Evolutionary conservation across 306 rosid genomes (phyloP).

Genomic region (Lagenaria siceraria): DNA sequence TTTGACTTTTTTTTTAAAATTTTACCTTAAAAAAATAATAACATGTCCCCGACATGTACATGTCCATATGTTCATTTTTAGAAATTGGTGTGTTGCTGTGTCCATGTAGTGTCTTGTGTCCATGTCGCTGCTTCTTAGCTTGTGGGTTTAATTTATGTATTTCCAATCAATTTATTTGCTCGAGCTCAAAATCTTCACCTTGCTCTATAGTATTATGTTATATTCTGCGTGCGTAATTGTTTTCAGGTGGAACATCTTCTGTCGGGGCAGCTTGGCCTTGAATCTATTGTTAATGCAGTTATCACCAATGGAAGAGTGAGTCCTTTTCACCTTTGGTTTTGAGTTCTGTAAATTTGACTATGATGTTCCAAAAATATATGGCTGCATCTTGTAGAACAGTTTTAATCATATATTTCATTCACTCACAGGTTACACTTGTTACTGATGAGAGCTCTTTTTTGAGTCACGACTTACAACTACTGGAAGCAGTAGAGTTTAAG

Average conservation of each 20-base stretch:
- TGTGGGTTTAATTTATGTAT: background rate
- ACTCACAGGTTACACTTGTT: constrained; percentile 43
- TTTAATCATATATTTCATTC: constrained; percentile 13
- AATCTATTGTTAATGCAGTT: constrained; percentile 57
- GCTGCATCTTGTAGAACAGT: background rate
- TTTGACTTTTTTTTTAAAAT: no score
- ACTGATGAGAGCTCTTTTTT: constrained; percentile 49
- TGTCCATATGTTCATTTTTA: no score
- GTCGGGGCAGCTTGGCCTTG: constrained; percentile 47
- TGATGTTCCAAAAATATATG: background rate
- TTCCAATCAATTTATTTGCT: background rate
- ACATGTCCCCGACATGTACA: no score
- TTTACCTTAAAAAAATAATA: no score
- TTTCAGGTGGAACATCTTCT: constrained; percentile 54
- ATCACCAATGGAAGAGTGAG: constrained; percentile 98
- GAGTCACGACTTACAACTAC: constrained; percentile 87
- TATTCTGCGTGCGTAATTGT: background rate
- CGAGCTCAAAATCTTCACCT: background rate
- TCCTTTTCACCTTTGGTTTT: background rate
- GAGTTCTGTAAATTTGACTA: background rate
- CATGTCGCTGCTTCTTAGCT: background rate
- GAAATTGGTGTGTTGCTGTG: no score
- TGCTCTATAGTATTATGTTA: background rate
- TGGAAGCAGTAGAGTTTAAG: constrained; percentile 75
- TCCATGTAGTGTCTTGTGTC: no score